Conservation (phyloP, 495 filamentous ascomycete species). For the Penicillium chermesinum region DNA sequence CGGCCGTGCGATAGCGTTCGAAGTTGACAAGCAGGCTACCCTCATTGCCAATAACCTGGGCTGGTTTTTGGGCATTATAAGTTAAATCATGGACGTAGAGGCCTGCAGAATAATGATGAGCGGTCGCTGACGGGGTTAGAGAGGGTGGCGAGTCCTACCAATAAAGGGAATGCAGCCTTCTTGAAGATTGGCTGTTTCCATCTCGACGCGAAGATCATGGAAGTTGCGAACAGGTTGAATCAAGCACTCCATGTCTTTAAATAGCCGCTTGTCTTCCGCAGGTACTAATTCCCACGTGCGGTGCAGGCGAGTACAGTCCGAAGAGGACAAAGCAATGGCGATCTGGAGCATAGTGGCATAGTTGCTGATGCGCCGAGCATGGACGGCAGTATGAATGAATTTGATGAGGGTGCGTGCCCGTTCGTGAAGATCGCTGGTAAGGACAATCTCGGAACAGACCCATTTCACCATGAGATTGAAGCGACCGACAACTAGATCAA, state of each 20-base stretch:
- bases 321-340: conserved; percentile 80
- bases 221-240: conserved; percentile 91
- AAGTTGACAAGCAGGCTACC: conserved; percentile 85
- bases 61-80: conserved; percentile 87
- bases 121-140: too few relatives aligned
- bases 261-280: conserved; percentile 58
- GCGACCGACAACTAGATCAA: conserved; percentile 92
- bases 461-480: conserved; percentile 99
- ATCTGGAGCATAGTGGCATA: conserved; percentile 97
- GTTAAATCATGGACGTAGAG: conserved; percentile 96
- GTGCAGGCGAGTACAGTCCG: conserved; percentile 69
- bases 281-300: conserved; percentile 82
- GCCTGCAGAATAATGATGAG: conserved; percentile 33
- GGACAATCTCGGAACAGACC: conserved; percentile 84
- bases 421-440: conserved; percentile 79
- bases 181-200: conserved; percentile 73
- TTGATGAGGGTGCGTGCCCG: conserved; percentile 81
- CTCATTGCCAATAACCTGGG: conserved; percentile 52
- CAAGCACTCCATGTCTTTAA: conserved; percentile 76
- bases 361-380: conserved; percentile 81
- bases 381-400: conserved; percentile 84
- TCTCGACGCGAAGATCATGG: conserved; percentile 79
- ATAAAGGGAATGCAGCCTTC: conserved; percentile 96
- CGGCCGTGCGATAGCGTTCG: conserved; percentile 84
- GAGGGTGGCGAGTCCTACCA: conserved; percentile 52